Base-by-base conservation (phyloP, 225 moss, liverwort and hornwort species). In the Rhytidiadelphus loreus region DNA sequence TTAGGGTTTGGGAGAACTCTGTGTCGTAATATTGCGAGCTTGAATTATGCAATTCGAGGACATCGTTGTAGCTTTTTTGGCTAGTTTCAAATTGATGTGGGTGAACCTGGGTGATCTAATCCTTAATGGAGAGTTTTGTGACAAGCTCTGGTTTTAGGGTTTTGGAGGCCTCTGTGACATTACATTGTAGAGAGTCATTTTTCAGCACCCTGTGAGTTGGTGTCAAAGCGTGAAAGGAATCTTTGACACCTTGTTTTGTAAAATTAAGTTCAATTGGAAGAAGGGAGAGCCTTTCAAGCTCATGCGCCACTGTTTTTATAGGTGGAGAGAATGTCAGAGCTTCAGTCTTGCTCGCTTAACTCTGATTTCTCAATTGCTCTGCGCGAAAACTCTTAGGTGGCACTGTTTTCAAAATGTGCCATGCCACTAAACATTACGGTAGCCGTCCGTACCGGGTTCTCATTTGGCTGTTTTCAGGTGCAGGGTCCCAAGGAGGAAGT, bases 401-500 rank as follows among this genome's bases (percentile, higher is more conserved):
- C 55, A 58, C 33, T 82, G 23, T 32, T 73, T 52, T 50, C 25
- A 32, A 25, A 72, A n/a, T 22, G n/a, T 71, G 72, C 4, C 33
- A 12, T 29, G 39, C 23, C 53, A 65, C 56, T 56, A 33, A 46
- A 37, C 71, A 48, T 29, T 82, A 30, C 15, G 62, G 32, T 50
- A 82, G 52, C 53, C 52, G 57, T 33, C 8, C 30, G 58, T 37
- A 80, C 29, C 35, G 48, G 74, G 62, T 68, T 91, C 52, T 84
- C 39, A 89, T 33, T 84, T 86, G 86, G 53, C 63, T 33, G 53
- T 19, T 60, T 66, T 83, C 41, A 77, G 56, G 86, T 87, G 83
- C 95, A 99, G 97, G 96, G 97, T 66, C 95, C 98, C 32, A 92
- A 95, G 89, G 94, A 91, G 86, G 99, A 99, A 86, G 88, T 83